Evolutionary conservation across 768 basidiomycete genomes (phyloP).

Genomic region (Suillus placidus): DNA sequence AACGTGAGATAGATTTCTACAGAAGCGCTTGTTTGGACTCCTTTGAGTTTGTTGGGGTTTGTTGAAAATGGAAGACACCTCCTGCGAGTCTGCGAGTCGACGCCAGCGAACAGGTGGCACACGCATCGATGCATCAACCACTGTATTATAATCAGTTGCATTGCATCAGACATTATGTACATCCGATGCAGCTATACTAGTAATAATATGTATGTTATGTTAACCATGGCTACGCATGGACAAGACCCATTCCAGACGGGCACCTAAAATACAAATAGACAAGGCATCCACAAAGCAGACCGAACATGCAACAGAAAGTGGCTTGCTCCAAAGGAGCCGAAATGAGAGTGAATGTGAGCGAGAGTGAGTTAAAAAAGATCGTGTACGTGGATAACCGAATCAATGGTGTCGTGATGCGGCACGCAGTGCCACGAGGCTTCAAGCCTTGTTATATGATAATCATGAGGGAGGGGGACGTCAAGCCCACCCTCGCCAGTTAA

Average conservation of each 20-base stretch:
- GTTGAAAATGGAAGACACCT: neutral
- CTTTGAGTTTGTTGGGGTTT: neutral
- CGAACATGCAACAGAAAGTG: neutral
- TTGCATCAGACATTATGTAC: constrained; percentile 1
- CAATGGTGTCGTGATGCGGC: neutral
- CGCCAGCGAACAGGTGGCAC: neutral
- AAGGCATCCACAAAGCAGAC: neutral
- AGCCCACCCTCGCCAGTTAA: neutral
- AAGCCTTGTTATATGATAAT: neutral
- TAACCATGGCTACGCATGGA: constrained; percentile 4
- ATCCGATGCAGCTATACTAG: neutral
- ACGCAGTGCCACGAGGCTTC: neutral
- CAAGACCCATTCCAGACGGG: neutral
- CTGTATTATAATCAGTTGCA: neutral
- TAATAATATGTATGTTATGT: neutral
- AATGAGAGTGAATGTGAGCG: neutral
- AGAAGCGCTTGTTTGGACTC: neutral
- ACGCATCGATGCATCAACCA: neutral
- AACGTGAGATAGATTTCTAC: no score
- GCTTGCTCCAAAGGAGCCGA: neutral
- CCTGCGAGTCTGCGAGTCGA: neutral
- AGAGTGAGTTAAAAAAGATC: neutral
- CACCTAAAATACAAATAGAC: neutral
- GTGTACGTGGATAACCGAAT: neutral
- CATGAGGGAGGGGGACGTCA: constrained; percentile 2